These are phyloP conservation scores for Cyberlindnera xylosilytica DNA, from an alignment of 805 yeast species.

Conservation along the genomic window DNA sequence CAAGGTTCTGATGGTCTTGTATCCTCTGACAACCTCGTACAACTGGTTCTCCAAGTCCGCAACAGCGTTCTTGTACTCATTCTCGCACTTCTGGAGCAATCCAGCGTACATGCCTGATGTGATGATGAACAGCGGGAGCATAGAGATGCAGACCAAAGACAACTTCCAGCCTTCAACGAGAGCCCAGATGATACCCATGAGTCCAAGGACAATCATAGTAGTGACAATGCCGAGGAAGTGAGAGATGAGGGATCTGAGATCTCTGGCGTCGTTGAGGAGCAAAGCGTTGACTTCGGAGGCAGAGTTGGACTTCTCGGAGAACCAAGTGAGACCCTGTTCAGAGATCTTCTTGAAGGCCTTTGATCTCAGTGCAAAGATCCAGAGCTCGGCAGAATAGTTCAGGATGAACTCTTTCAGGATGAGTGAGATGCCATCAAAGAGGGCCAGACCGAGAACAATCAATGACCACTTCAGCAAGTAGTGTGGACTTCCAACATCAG, in stretches of 20 bases:
- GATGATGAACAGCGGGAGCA: slow-evolving; percentile 61
- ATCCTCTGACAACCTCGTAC: slow-evolving; percentile 52
- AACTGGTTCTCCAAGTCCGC: slow-evolving; percentile 50
- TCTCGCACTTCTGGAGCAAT: slow-evolving; percentile 53
- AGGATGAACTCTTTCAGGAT: slow-evolving; percentile 50
- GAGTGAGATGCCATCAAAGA: slow-evolving; percentile 55
- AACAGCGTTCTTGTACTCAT: slow-evolving; percentile 52
- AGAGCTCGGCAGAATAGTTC: slow-evolving; percentile 59
- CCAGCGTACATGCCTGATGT: slow-evolving; percentile 51
- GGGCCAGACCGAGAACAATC: slow-evolving; percentile 58
- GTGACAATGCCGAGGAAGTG: slow-evolving; percentile 55
- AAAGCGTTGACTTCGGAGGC: slow-evolving; percentile 61
- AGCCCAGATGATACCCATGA: slow-evolving; percentile 75
- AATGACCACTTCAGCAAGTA: slow-evolving; percentile 63
- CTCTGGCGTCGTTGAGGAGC: slow-evolving; percentile 79
- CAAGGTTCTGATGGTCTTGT: slow-evolving; percentile 61
- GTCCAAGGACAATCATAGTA: slow-evolving; percentile 50
- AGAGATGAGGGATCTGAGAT: slow-evolving; percentile 61
- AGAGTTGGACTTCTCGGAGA: slow-evolving; percentile 34
- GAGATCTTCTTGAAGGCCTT: slow-evolving; percentile 46
- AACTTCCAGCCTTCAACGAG: slow-evolving; percentile 80
- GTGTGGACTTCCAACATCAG: slow-evolving; percentile 29
- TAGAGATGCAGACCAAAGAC: slow-evolving; percentile 74
- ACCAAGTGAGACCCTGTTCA: slow-evolving; percentile 54
- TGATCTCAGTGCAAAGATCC: slow-evolving; percentile 57